Conservation (phyloP, 108 stramenopile genomes). For the Nitzschia putrida region DNA sequence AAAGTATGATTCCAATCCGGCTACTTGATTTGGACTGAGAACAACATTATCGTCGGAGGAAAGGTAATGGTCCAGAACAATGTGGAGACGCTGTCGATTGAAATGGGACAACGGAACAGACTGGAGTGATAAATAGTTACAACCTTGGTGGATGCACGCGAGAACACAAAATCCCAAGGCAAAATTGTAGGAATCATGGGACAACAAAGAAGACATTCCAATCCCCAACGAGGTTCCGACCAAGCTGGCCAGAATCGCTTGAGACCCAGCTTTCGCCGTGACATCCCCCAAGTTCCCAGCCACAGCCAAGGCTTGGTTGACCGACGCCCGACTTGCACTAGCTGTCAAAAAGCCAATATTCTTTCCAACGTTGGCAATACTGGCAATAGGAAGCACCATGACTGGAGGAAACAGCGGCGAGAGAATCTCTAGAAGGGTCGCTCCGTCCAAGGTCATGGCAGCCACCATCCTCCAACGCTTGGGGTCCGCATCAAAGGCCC, state of each 20-base stretch:
- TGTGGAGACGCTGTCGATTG: slow-evolving; percentile 75
- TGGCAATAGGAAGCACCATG: slow-evolving; percentile 84
- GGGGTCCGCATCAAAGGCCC: slow-evolving; percentile 84
- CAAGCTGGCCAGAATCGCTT: slow-evolving; percentile 86
- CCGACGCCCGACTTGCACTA: slow-evolving; percentile 88
- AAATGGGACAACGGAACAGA: slow-evolving; percentile 74
- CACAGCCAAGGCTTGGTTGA: slow-evolving; percentile 84
- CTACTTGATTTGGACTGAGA: slow-evolving; percentile 58
- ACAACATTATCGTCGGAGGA: slow-evolving; percentile 8
- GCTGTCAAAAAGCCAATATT: slow-evolving; percentile 94
- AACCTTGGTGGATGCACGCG: slow-evolving; percentile 70
- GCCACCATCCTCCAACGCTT: slow-evolving; percentile 91
- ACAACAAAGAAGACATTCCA: slow-evolving; percentile 64
- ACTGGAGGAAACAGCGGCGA: slow-evolving; percentile 74
- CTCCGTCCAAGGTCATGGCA: slow-evolving; percentile 79
- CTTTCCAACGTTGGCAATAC: slow-evolving; percentile 95
- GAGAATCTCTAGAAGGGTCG: slow-evolving; percentile 85
- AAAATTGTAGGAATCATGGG: slow-evolving; percentile 46
- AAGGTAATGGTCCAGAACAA: slow-evolving; percentile 57
- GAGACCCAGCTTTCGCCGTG: slow-evolving; percentile 94
- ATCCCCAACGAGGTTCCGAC: slow-evolving; percentile 90
- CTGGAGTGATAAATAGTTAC: slow-evolving; percentile 77
- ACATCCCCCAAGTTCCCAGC: slow-evolving; percentile 94
- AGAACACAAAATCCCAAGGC: slow-evolving; percentile 56
- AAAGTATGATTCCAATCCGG: slow-evolving; percentile 60